A percentile compares a stretch with the other conserved stretches of the same genome.
These are phyloP conservation scores for Xylariaceae sp. DNA, from an alignment of 2,329 filamentous ascomycete species.

Conservation along the genomic window DNA sequence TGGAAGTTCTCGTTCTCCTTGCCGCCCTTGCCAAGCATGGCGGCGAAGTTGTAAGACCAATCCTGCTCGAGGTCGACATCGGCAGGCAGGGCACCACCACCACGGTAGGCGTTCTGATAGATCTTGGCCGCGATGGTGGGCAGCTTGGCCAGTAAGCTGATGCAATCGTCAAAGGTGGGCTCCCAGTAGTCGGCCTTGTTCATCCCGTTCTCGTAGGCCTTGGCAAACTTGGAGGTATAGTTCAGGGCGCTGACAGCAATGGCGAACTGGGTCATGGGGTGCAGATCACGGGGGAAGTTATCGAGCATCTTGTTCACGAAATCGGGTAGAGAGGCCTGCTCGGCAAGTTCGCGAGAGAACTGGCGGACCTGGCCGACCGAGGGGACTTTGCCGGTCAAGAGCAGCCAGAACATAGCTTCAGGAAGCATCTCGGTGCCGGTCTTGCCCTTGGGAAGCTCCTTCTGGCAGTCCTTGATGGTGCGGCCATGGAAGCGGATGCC, in stretches of 20 bases:
- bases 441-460: constrained; percentile 85
- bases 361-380: constrained; percentile 73
- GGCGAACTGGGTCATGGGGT: constrained; percentile 98
- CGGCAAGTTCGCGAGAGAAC: constrained; percentile 80
- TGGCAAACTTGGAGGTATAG: constrained; percentile 89
- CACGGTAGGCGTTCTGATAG: constrained; percentile 83
- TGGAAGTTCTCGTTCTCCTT: constrained; percentile 90
- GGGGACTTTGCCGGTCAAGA: constrained; percentile 88
- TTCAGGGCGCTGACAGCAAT: constrained; percentile 94
- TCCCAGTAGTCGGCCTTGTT: constrained; percentile 99
- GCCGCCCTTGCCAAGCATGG: constrained; percentile 87
- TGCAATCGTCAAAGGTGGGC: constrained; percentile 91
- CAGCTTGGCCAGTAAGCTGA: constrained; percentile 90
- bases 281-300: constrained; percentile 80
- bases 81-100: constrained; percentile 67
- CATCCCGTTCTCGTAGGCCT: constrained; percentile 83
- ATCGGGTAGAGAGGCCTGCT: constrained; percentile 73
- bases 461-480: constrained; percentile 97
- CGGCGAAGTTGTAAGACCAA: constrained; percentile 98
- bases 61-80: constrained; percentile 79
- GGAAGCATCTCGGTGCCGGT: constrained; percentile 95
- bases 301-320: constrained; percentile 87
- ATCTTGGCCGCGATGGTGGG: constrained; percentile 96
- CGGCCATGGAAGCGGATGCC: constrained; percentile 97
- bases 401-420: constrained; percentile 99